Percentiles rank a stretch among this genome's conserved stretches.
These are phyloP conservation scores for Didymella segeticola DNA, from an alignment of 2,329 filamentous ascomycete species.

Conservation along the genomic window DNA sequence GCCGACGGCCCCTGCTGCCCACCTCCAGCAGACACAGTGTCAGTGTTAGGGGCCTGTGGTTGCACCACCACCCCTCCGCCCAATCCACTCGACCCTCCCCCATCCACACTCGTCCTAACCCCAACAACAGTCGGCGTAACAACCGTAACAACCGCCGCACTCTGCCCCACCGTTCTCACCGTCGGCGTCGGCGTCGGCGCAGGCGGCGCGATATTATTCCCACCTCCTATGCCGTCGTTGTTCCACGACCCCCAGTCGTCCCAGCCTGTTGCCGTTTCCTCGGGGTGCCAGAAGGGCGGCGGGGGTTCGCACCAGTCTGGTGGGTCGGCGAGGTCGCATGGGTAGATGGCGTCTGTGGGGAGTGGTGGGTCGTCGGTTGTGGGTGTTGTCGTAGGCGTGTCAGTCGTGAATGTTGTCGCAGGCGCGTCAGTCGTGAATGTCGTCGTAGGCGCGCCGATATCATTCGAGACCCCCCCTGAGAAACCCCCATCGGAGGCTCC, in stretches of 20 bases:
- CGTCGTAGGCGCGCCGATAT: neutral
- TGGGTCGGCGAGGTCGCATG: slow-evolving; percentile 10
- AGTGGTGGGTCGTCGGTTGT: neutral
- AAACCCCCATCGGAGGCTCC: no score
- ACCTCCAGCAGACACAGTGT: neutral
- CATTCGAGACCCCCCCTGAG: no score
- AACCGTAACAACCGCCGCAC: slow-evolving; percentile 18
- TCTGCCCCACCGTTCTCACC: slow-evolving; percentile 6
- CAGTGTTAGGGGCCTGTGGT: neutral
- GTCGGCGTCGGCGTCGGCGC: neutral
- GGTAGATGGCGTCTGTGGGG: slow-evolving; percentile 1
- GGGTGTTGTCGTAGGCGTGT: neutral
- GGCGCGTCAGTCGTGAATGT: neutral
- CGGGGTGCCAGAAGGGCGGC: slow-evolving; percentile 1
- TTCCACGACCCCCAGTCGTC: slow-evolving; percentile 16
- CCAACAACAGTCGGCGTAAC: slow-evolving; percentile 25
- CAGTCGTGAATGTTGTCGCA: no score
- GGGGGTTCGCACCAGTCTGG: slow-evolving; percentile 9
- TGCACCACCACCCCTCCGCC: neutral
- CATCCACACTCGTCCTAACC: slow-evolving; percentile 21
- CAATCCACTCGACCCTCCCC: no score
- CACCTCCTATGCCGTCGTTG: slow-evolving; percentile 3
- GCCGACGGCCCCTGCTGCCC: neutral
- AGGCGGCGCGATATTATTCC: neutral
- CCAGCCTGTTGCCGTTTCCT: slow-evolving; percentile 24